A percentile compares a stretch with the other conserved stretches of the same genome.
Conservation (phyloP, 345 rosid genomes). For the Lenwebbia sp. region DNA sequence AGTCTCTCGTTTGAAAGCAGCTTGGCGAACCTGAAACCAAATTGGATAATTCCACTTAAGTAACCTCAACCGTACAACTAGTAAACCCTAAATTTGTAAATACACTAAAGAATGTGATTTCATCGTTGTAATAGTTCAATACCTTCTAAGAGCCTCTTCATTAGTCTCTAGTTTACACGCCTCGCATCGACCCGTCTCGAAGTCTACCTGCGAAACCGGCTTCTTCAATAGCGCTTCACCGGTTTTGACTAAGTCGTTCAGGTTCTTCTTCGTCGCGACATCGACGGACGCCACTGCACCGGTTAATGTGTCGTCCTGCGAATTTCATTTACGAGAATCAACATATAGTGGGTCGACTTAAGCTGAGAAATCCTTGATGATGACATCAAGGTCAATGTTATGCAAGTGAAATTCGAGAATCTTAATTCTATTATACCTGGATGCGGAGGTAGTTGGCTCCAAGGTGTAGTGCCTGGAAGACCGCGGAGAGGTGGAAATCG, state of each 20-base stretch:
- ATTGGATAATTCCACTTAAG: neutral
- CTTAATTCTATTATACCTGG: neutral
- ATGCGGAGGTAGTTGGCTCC: slow-evolving; percentile 17
- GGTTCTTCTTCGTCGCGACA: slow-evolving; percentile 13
- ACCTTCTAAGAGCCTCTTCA: slow-evolving; percentile 21
- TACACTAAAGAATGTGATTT: neutral
- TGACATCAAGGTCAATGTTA: neutral
- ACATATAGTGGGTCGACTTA: neutral
- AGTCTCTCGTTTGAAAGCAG: slow-evolving; percentile 45
- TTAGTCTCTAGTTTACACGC: slow-evolving; percentile 13
- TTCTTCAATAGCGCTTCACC: slow-evolving; percentile 24
- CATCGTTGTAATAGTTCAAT: neutral
- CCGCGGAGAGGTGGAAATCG: slow-evolving; percentile 9
- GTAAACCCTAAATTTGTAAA: neutral
- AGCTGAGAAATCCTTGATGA: no score
- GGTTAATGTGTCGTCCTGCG: slow-evolving; percentile 10
- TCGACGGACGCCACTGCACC: slow-evolving; percentile 10
- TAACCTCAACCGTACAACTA: neutral
- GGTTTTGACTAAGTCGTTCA: slow-evolving; percentile 7
- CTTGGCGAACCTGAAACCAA: slow-evolving; percentile 35
- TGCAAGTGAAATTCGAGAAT: neutral
- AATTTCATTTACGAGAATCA: neutral
- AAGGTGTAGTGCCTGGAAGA: slow-evolving; percentile 11
- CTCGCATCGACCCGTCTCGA: slow-evolving; percentile 13
- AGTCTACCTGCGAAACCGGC: slow-evolving; percentile 21